Evolutionary conservation across 73 alveolate species (phyloP).

Genomic region (Paramecium sexaurelia): DNA sequence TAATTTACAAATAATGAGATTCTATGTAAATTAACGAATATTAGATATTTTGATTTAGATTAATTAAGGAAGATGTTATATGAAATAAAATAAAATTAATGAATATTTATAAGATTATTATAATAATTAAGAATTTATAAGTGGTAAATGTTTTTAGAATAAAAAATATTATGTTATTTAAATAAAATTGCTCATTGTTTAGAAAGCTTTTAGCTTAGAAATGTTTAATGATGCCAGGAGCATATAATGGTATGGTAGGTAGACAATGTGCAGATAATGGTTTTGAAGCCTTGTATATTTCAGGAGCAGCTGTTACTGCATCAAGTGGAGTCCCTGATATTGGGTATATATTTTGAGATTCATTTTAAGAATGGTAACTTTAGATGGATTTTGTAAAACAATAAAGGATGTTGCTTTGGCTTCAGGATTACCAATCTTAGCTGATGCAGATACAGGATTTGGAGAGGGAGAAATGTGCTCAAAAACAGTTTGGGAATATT

Average conservation of each 20-base stretch:
- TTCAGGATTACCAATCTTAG: constrained; percentile 87
- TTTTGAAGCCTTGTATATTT: constrained; percentile 84
- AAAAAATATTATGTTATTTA: constrained; percentile 19
- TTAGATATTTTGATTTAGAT: too few species aligned
- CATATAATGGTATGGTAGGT: constrained; percentile 92
- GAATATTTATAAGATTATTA: not conserved
- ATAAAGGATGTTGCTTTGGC: constrained; percentile 73
- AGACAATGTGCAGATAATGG: constrained; percentile 81
- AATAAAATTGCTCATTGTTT: constrained; percentile 51
- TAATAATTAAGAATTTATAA: not conserved
- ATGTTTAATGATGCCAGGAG: constrained; percentile 88
- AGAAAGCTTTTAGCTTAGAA: constrained; percentile 58
- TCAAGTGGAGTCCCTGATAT: constrained; percentile 95
- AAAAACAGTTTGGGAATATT: constrained; percentile 90
- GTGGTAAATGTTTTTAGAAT: not conserved
- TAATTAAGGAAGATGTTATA: too few species aligned
- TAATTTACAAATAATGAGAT: too few species aligned
- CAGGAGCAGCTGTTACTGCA: constrained; percentile 95
- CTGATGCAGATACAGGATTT: constrained; percentile 98
- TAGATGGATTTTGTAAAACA: constrained; percentile 76
- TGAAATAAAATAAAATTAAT: too few species aligned
- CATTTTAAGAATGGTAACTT: constrained; percentile 60
- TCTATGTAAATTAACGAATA: too few species aligned
- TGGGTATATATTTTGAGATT: constrained; percentile 65
- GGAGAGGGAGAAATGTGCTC: constrained; percentile 93